These are phyloP conservation scores for Pisolithus albus DNA, from an alignment of 768 basidiomycete species.

Conservation along the genomic window DNA sequence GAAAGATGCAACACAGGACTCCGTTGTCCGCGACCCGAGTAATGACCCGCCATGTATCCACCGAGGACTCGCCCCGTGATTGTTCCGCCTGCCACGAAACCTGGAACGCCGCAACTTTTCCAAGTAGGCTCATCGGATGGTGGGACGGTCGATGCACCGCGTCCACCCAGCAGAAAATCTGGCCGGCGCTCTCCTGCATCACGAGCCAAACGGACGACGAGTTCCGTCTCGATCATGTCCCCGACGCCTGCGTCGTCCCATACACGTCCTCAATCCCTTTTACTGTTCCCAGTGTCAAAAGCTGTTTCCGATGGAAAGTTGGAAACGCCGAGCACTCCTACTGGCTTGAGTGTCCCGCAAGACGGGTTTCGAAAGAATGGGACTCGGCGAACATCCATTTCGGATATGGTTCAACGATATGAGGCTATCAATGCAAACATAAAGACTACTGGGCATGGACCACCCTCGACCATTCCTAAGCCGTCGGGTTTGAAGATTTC, in stretches of 20 bases:
- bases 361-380: slow-evolving; percentile 35
- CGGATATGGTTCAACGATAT: slow-evolving; percentile 79
- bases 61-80: slow-evolving; percentile 17
- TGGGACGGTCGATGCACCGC: slow-evolving; percentile 11
- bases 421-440: slow-evolving; percentile 53
- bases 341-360: slow-evolving; percentile 41
- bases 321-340: slow-evolving; percentile 25
- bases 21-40: slow-evolving; percentile 12
- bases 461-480: slow-evolving; percentile 28
- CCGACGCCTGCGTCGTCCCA: slow-evolving; percentile 27
- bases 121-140: slow-evolving; percentile 9
- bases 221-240: slow-evolving; percentile 16
- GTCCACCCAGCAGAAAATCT: slow-evolving; percentile 26
- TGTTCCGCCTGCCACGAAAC: slow-evolving; percentile 13
- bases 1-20: slow-evolving; percentile 14
- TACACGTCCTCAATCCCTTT: slow-evolving; percentile 76
- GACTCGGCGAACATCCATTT: slow-evolving; percentile 66
- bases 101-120: slow-evolving; percentile 20
- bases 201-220: slow-evolving; percentile 27
- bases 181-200: slow-evolving; percentile 21
- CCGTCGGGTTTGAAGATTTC: slow-evolving; percentile 20
- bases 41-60: slow-evolving; percentile 11
- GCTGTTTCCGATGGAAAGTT: slow-evolving; percentile 36
- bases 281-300: slow-evolving; percentile 50
- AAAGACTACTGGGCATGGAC: slow-evolving; percentile 24